Evolutionary conservation across 805 yeast species (phyloP).

Genomic region (Lipomyces anomalus): DNA sequence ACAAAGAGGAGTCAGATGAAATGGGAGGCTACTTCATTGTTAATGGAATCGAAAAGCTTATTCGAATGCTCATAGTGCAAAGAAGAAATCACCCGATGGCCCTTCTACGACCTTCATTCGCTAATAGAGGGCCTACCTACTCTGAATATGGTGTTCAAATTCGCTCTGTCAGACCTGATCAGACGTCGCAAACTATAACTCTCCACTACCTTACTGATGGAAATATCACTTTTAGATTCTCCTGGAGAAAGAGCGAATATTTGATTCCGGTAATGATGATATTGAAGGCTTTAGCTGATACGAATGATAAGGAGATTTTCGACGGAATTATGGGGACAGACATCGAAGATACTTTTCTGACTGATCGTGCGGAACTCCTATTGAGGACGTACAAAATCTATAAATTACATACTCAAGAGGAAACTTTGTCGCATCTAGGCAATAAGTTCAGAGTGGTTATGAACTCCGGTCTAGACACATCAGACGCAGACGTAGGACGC

Average conservation of each 20-base stretch:
- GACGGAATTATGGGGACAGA: constrained; percentile 95
- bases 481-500: constrained; percentile 87
- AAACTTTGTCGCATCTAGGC: constrained; percentile 90
- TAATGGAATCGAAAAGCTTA: constrained; percentile 92
- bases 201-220: constrained; percentile 93
- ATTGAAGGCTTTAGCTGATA: constrained; percentile 80
- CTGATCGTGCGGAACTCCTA: constrained; percentile 94
- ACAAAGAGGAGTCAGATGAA: constrained; percentile 89
- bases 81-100: constrained; percentile 99
- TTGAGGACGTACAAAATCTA: constrained; percentile 83
- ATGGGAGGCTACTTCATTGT: constrained; percentile 94
- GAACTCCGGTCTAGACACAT: constrained; percentile 78
- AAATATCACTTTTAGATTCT: constrained; percentile 90
- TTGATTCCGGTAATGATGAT: constrained; percentile 90
- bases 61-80: constrained; percentile 96
- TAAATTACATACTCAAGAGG: constrained; percentile 69
- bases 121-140: constrained; percentile 88
- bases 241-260: constrained; percentile 96
- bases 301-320: constrained; percentile 90
- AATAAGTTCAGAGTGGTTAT: constrained; percentile 93
- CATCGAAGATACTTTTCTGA: constrained; percentile 79
- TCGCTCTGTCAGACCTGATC: constrained; percentile 92
- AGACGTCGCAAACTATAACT: constrained; percentile 96
- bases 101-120: constrained; percentile 87
- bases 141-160: constrained; percentile 89